Base-by-base conservation (phyloP, 2,329 filamentous ascomycete species). In the Ceratocystis diversiconidia region DNA sequence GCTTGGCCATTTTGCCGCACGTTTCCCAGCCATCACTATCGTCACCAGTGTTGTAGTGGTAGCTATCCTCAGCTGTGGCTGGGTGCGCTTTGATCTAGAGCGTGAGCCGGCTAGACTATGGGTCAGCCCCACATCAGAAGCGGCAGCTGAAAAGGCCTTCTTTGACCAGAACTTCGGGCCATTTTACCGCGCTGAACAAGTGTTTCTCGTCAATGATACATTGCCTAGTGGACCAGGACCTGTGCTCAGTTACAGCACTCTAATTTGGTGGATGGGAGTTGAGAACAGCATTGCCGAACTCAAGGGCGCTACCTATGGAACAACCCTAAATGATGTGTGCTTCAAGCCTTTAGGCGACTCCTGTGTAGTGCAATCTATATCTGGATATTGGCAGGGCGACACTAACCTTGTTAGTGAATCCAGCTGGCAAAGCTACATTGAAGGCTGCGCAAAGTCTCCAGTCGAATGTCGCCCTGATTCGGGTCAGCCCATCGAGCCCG, bases 161-260 rank as follows among this genome's bases (percentile, higher is more conserved):
- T 99, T 97, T 69, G 95, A 99, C 73, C 74, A 83, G 44, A 91
- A 90, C 70, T 99, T 99, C 73, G 95, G 94, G 0, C 91, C 92
- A 0, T 99, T 99, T 72, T 99, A 94, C 76, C 88, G 94, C 50
- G 88, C 92, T 0, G 89, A 99, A 74, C 94, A 99, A 75, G 84
- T 86, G 0, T 99, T 99, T 74, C 75, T 99, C 15, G 90, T 97
- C 68, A 99, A 97, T 69, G 92, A 96, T 70, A 91, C 85, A 0
- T 74, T 81, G 0, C 71, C 80, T 1, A 79, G 79, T 2, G 83
- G 83, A 0, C 80, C 85, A 2, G 85, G 88, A 0, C 89, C 90
- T 0, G 90, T 97, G 1, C 77, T 99, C 66, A 91, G 84, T 74
- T 94, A 95, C 70, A 90, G 96, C 7, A 96, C 89, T 0, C 79